Evolutionary conservation across 2,329 filamentous ascomycete genomes (phyloP).

Genomic region (Pseudogymnoascus sp.): DNA sequence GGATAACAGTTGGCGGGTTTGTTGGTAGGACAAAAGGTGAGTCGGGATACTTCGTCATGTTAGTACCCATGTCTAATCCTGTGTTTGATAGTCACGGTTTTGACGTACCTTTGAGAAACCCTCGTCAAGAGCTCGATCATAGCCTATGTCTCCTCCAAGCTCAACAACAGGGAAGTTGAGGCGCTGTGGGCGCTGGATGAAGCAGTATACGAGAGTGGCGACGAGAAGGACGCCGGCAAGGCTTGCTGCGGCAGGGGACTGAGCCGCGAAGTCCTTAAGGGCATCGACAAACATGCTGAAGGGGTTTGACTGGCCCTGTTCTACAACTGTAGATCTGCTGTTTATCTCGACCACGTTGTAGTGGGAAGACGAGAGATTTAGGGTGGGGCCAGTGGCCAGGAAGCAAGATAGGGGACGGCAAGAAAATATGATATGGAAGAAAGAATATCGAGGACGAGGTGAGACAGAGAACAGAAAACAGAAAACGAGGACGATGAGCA

Average conservation of each 20-base stretch:
- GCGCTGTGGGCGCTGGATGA: not conserved
- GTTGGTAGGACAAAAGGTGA: slow-evolving; percentile 12
- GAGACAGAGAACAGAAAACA: not conserved
- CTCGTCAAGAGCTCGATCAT: not conserved
- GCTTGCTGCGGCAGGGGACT: not conserved
- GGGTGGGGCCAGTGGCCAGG: not conserved
- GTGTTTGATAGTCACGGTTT: not conserved
- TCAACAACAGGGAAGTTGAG: not conserved
- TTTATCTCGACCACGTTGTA: not conserved
- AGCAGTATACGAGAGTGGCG: not conserved
- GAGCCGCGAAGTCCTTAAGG: slow-evolving; percentile 3
- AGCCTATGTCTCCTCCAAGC: not conserved
- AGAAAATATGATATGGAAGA: not conserved
- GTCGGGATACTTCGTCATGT: slow-evolving; percentile 11
- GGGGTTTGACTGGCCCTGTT: not conserved
- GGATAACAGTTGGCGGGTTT: slow-evolving; percentile 10
- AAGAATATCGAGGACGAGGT: not conserved
- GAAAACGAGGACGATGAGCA: not conserved
- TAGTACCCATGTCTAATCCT: not conserved
- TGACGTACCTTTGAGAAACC: not conserved
- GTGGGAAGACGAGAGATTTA: not conserved
- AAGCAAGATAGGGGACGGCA: not conserved
- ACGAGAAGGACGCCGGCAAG: not conserved
- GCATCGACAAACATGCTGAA: not conserved
- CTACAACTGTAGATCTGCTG: not conserved